Conservation (phyloP, 768 basidiomycete species). For the Gelatoporia subvermispora region DNA sequence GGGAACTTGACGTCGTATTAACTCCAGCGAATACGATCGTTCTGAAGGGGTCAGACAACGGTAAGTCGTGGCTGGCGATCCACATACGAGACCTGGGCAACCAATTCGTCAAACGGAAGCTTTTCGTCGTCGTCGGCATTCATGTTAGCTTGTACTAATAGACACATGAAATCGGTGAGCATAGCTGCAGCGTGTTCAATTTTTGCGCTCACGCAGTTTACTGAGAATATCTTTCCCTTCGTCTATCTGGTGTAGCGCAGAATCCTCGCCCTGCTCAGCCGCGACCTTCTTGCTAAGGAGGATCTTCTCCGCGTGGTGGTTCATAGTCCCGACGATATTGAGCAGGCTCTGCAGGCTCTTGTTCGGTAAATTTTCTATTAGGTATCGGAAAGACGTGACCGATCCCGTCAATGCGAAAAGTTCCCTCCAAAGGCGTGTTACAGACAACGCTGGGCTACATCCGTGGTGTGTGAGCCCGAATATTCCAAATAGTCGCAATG, state of each 20-base stretch:
- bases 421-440: no score
- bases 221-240: constrained; percentile 28
- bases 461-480: no score
- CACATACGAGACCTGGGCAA: constrained; percentile 22
- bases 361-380: constrained; percentile 13
- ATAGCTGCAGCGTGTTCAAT: background rate
- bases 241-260: constrained; percentile 17
- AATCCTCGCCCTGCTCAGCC: constrained; percentile 8
- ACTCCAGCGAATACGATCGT: constrained; percentile 20
- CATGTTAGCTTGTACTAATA: constrained; percentile 19
- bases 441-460: no score
- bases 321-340: constrained; percentile 18
- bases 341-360: constrained; percentile 14
- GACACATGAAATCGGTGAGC: background rate
- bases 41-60: constrained; percentile 1
- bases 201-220: constrained; percentile 18
- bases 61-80: background rate
- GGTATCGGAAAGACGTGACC: constrained; percentile 12
- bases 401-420: constrained; percentile 3
- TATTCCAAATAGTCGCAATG: no score
- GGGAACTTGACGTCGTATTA: constrained; percentile 26
- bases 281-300: constrained; percentile 10
- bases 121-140: constrained; percentile 15
- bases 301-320: constrained; percentile 10
- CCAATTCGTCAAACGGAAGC: constrained; percentile 20